phyloP scores from a whole-genome alignment of 2,329 filamentous ascomycete species.

The Acrocalymma vagum region DNA sequence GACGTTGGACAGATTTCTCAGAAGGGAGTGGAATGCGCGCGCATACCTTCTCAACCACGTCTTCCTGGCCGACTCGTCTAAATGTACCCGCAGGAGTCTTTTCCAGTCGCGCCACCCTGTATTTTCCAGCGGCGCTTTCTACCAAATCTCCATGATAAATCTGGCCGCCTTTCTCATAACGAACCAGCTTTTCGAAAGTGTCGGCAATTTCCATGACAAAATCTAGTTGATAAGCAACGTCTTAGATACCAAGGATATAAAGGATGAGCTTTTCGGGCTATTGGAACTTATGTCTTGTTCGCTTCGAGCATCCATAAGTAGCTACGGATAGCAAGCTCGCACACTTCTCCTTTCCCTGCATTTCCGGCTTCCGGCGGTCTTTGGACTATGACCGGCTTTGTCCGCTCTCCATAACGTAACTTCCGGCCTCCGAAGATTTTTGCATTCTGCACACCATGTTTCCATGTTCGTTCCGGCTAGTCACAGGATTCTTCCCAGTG shows the following conservation, averaged over 20 bases:
- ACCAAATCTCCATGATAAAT: slow-evolving; percentile 3
- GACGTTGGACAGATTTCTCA: too few species aligned
- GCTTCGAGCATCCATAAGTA: not conserved
- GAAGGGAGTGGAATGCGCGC: too few species aligned
- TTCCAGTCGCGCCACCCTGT: slow-evolving; percentile 1
- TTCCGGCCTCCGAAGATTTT: slow-evolving; percentile 3
- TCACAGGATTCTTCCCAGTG: too few species aligned
- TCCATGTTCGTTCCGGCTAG: too few species aligned
- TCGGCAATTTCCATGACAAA: slow-evolving; percentile 2
- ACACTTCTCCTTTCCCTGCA: not conserved
- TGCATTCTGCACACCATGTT: too few species aligned
- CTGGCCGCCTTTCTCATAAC: slow-evolving; percentile 1
- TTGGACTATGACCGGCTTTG: not conserved
- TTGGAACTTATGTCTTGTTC: not conserved
- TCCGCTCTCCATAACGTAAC: not conserved
- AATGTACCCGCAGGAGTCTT: slow-evolving; percentile 3
- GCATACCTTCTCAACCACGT: slow-evolving; percentile 1
- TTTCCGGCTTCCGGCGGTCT: slow-evolving; percentile 4
- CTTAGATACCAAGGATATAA: not conserved
- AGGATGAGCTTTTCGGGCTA: not conserved
- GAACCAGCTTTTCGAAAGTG: slow-evolving; percentile 3
- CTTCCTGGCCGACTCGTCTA: slow-evolving; percentile 1
- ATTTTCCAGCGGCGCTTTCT: slow-evolving; percentile 1
- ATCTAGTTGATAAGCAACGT: not conserved
- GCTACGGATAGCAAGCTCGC: not conserved